phyloP scores from a whole-genome alignment of 73 alveolate species.

The Paramecium tetraurelia region DNA sequence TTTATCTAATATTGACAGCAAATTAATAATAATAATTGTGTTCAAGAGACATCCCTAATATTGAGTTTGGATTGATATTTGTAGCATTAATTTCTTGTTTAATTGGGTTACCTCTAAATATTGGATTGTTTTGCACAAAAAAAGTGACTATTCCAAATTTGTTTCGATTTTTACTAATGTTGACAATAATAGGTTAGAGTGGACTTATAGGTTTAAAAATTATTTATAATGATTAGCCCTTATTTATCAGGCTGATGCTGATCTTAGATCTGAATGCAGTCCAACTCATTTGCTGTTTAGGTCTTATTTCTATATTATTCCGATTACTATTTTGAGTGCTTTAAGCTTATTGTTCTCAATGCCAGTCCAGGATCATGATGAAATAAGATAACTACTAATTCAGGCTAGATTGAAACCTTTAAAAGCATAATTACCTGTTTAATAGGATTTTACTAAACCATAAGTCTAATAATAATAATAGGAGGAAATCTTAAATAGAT shows the following conservation, averaged over 20 bases:
- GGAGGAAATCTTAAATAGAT: not conserved
- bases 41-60: not conserved
- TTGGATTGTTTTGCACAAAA: slow-evolving; percentile 8
- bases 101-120: slow-evolving; percentile 21
- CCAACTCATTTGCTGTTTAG: not conserved
- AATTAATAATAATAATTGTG: not conserved
- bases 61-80: not conserved
- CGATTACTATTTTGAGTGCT: not conserved
- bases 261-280: not conserved
- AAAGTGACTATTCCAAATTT: not conserved
- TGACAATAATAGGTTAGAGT: slow-evolving; percentile 15
- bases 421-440: not conserved
- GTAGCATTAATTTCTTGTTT: not conserved
- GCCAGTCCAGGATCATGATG: slow-evolving; percentile 34
- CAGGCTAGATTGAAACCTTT: slow-evolving; percentile 14
- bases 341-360: not conserved
- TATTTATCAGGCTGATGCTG: not conserved
- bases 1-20: not conserved
- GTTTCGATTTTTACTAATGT: slow-evolving; percentile 19
- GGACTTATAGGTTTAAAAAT: slow-evolving; percentile 20
- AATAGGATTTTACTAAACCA: not conserved
- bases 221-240: not conserved
- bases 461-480: not conserved
- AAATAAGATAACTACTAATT: not conserved
- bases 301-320: slow-evolving; percentile 16